Evolutionary conservation across 352 stramenopile genomes (phyloP), one percentile per base, ranked within the genome.

Genomic region (Pythium vanterpoolii): DNA sequence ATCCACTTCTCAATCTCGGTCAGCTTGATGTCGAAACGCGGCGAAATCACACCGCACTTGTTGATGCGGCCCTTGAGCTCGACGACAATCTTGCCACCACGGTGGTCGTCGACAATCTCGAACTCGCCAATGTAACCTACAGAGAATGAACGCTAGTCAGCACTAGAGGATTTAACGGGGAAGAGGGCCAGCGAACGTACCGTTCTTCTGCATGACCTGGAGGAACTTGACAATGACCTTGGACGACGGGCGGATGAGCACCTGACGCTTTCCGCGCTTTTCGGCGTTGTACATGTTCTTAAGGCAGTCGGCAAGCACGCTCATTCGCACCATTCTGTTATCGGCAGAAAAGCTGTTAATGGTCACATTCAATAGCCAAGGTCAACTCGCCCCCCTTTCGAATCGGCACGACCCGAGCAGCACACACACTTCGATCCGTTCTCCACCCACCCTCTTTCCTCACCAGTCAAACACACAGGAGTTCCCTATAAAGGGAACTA

Each of bases 201-300:
- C 95, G 83, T 99, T 97, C 85, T 99, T 98, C 91, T 99, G 97
- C 97, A 99, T 99, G 50, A 96, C 90, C 85, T 98, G 96, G 71
- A 99, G 91, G 83, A 99, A 99, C 91, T 99, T 99, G 79, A 99
- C 88, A 69, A 99, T 98, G 53, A 99, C 98, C 95, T 99, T 99
- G 59, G 96, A 99, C 65, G 88, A 99, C 64, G 97, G 97, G 58
- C 97, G 93, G 77, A 99, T 97, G 21, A 99, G 80, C 46, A 99
- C 97, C 84, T 99, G 98, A 70, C 97, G 85, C 81, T 99, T 99
- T 75, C 98, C 98, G 72, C 97, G 96, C 94, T 99, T 99, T 85
- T 99, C 98, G 60, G 98, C 98, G 84, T 99, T 99, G 84, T 97
- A 99, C 69, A 99, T 99, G 66, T 96, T 99, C 88, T 99, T 99